Evolutionary conservation across 495 filamentous ascomycete species (phyloP), one percentile per base, ranked within the genome.

Genomic region (Hypoxylon cercidicola): DNA sequence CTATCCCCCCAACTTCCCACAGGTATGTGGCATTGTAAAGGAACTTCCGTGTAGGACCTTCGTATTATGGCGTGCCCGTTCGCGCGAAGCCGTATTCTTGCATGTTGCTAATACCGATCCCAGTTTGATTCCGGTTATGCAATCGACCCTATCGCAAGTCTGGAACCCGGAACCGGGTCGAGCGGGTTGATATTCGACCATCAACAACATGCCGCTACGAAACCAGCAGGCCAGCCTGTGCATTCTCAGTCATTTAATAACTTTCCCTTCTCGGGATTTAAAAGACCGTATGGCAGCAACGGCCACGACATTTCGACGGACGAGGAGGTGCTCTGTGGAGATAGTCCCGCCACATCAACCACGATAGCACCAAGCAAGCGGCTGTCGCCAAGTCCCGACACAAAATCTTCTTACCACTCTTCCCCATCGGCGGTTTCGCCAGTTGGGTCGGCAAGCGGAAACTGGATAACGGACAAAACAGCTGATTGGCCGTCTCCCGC

Each of bases 121-220:
- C 20, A 66, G 62, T 50, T 50, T 13, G 39, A 41, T 9, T 9
- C 49, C 11, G 55, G 55, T 0, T 66, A 50, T 18, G 48, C 39
- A 2, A 55, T 55, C 16, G 44, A 66, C 15, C 43, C 15, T 7
- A 19, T 43, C n/a, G 15, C 44, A 8, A 44, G 19, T 12, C 10
- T 56, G 12, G 56, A 35, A 47, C 13, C 23, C 11, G 45, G 20
- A 30, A 11, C 45, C 2, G 20, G 12, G 6, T 9, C 18, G 3
- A 21, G 10, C 16, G 18, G 9, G 16, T 9, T 19, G 13, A 10
- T 6, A 15, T 48, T 60, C 25, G 16, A 44, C 10, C 35, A 44
- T 37, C 25, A 40, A 16, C 55, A 55, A 16, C 32, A 59, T 30
- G 11, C 44, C 6, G 50, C 18, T 20, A 12, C 37, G 6, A 39